phyloP scores from a whole-genome alignment of 129 eudicot species.

The Flaveria brownii region DNA sequence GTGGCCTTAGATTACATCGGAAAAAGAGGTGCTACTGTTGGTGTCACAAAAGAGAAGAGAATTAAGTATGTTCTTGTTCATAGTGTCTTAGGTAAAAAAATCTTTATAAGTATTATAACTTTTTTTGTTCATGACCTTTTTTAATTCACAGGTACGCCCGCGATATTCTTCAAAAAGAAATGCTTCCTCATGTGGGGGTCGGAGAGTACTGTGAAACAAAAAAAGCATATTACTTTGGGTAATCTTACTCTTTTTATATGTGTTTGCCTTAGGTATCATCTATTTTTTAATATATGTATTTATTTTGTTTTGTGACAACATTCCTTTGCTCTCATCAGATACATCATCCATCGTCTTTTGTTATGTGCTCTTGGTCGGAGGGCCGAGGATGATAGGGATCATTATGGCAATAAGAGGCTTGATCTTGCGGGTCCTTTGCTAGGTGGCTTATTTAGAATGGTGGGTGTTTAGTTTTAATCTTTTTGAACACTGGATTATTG shows the following conservation, averaged over 20 bases:
- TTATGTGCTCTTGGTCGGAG: constrained; percentile 72
- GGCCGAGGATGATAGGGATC: constrained; percentile 73
- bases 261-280: background rate
- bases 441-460: background rate
- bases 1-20: constrained; percentile 80
- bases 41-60: constrained; percentile 55
- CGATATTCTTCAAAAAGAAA: constrained; percentile 65
- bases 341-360: constrained; percentile 66
- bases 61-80: constrained; percentile 41
- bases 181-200: constrained; percentile 82
- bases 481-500: constrained; percentile 51
- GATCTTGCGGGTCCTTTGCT: constrained; percentile 79
- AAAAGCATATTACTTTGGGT: constrained; percentile 76
- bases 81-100: background rate
- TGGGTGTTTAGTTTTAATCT: background rate
- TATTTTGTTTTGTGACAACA: background rate
- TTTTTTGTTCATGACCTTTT: background rate
- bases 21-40: constrained; percentile 60
- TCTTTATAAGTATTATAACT: background rate
- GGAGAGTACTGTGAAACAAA: constrained; percentile 67
- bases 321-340: constrained; percentile 31
- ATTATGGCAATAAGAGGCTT: constrained; percentile 64
- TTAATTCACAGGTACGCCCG: constrained; percentile 48
- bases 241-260: constrained; percentile 9
- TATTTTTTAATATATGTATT: background rate